phyloP scores from a whole-genome alignment of 1,284 basidiomycete species.

The Naganishia cerealis region DNA sequence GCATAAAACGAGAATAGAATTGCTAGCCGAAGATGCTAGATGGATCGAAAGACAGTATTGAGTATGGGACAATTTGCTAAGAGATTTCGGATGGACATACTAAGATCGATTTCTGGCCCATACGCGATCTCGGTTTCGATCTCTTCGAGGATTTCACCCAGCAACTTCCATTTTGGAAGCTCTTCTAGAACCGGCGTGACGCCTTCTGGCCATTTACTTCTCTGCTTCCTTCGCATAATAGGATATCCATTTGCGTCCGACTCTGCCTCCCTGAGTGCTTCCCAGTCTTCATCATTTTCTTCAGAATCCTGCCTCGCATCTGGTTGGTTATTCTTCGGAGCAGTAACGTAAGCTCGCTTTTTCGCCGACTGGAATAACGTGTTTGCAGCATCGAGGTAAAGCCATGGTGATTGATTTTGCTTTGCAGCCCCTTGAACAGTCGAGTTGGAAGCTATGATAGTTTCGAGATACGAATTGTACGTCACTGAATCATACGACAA shows the following conservation, averaged over 20 bases:
- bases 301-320: constrained; percentile 33
- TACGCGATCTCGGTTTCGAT: constrained; percentile 76
- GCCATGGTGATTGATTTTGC: constrained; percentile 75
- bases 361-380: constrained; percentile 82
- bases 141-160: constrained; percentile 83
- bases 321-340: constrained; percentile 38
- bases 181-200: constrained; percentile 89
- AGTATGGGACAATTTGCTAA: not conserved
- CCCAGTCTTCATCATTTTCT: constrained; percentile 49
- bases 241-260: constrained; percentile 33
- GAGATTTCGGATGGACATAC: constrained; percentile 6
- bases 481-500: constrained; percentile 87
- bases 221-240: constrained; percentile 41
- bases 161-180: constrained; percentile 87
- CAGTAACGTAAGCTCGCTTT: constrained; percentile 70
- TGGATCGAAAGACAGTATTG: not conserved
- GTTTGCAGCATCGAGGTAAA: constrained; percentile 85
- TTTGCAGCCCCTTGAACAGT: constrained; percentile 57
- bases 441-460: constrained; percentile 73
- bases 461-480: constrained; percentile 90
- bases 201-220: constrained; percentile 49
- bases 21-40: constrained; percentile 60
- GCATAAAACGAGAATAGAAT: constrained; percentile 85
- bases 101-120: constrained; percentile 32
- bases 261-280: constrained; percentile 44